phyloP scores from a whole-genome alignment of 2,329 filamentous ascomycete species.

The Hymenoscyphus infarciens region DNA sequence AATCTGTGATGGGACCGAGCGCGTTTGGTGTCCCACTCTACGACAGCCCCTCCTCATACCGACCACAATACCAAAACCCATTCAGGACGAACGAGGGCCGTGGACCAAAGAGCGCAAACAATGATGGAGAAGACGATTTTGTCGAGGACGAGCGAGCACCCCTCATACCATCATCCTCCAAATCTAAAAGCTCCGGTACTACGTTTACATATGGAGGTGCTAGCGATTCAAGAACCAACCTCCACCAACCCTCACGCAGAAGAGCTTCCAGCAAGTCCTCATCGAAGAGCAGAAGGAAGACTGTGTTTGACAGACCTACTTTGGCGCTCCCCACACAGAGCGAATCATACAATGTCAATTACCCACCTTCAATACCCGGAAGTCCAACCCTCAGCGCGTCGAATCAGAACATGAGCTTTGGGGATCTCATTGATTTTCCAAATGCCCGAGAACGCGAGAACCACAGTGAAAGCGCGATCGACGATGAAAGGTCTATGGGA shows the following conservation, averaged over 20 bases:
- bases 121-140: constrained; percentile 50
- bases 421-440: constrained; percentile 66
- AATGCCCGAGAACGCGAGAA: constrained; percentile 21
- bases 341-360: constrained; percentile 60
- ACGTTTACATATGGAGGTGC: constrained; percentile 21
- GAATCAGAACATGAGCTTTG: constrained; percentile 54
- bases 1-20: constrained; percentile 45
- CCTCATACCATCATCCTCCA: constrained; percentile 46
- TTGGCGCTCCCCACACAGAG: constrained; percentile 20
- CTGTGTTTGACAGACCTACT: constrained; percentile 31
- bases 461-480: constrained; percentile 29
- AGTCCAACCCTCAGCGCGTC: constrained; percentile 52
- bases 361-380: constrained; percentile 64
- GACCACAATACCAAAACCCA: constrained; percentile 34
- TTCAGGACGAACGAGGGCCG: constrained; percentile 30
- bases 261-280: constrained; percentile 41
- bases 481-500: constrained; percentile 31
- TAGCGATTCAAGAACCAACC: background rate
- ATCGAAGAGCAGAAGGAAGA: constrained; percentile 39
- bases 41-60: constrained; percentile 35
- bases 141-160: constrained; percentile 50
- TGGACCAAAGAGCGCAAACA: constrained; percentile 34
- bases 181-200: constrained; percentile 33
- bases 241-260: constrained; percentile 35
- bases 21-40: constrained; percentile 36